Percentiles rank a stretch among this genome's conserved stretches.
phyloP scores from a whole-genome alignment of 805 yeast genomes.

The Cyberlindnera amylophila region DNA sequence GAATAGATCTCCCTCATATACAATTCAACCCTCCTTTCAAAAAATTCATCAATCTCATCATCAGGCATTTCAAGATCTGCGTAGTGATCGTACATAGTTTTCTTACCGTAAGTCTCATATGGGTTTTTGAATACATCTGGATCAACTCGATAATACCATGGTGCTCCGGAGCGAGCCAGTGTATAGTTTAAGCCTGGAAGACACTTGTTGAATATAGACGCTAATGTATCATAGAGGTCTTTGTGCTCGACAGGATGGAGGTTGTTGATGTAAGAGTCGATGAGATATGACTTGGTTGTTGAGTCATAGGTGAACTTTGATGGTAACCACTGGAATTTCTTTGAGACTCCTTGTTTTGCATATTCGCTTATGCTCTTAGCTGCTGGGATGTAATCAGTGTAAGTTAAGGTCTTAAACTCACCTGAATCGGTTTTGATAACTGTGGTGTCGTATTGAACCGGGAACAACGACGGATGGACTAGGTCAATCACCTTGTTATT shows the following conservation, averaged over 20 bases:
- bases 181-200: constrained; percentile 7
- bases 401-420: background rate
- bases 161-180: constrained; percentile 3
- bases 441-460: constrained; percentile 11
- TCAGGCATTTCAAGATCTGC: background rate
- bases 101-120: background rate
- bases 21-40: constrained; percentile 1
- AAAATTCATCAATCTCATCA: background rate
- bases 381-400: background rate
- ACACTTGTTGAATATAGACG: constrained; percentile 2
- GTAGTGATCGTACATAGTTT: background rate
- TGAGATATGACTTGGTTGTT: background rate
- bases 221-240: constrained; percentile 1
- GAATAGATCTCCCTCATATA: constrained; percentile 1
- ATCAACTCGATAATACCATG: constrained; percentile 6
- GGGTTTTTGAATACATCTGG: constrained; percentile 1
- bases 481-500: constrained; percentile 10
- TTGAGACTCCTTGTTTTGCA: background rate
- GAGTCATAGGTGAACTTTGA: background rate
- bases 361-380: background rate
- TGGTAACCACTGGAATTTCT: constrained; percentile 10
- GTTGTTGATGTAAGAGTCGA: constrained; percentile 10
- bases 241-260: constrained; percentile 4
- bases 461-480: constrained; percentile 12
- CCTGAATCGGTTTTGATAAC: background rate